Base-by-base conservation (phyloP, 805 yeast species). In the Yamadazyma akitaensis region DNA sequence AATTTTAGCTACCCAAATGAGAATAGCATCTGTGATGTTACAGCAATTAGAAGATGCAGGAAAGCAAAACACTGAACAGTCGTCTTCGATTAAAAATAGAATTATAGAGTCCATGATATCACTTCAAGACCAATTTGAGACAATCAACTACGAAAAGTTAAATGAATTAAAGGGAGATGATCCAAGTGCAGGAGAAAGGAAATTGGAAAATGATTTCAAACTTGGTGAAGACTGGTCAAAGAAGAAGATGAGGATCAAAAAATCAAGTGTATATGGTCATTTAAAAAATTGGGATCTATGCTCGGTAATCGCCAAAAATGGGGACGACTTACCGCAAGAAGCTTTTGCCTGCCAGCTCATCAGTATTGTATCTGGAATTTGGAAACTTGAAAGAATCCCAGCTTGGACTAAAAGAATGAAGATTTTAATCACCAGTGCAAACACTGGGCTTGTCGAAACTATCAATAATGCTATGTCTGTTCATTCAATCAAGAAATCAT, bases 341-440 rank as follows among this genome's bases (percentile, higher is more conserved):
- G 97, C 99, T 0, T 90, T 94, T 73, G 99, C 99, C 0, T 90
- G 97, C 52, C 99, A 94, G 63, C 64, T 94, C 37, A 92, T 94
- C 43, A 85, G 86, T 50, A 85, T 96, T 19, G 88, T 92, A 68
- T 82, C 96, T 1, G 81, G 81, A 42, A 81, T 89, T 37, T 94
- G 98, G 98, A 78, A 79, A 40, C 77, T 73, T 26, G 79, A 80
- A 19, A 73, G 75, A 2, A 81, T 87, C 7, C 83, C 77, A 24
- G 88, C 84, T 3, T 94, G 99, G 98, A 94, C 91, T 2, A 92
- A 91, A 56, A 76, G 84, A 53, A 92, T 94, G 98, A 82, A 88
- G 56, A 94, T 94, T 46, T 72, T 94, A 50, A 84, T 92, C 37
- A 94, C 99, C 0, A 86, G 96, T 56, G 86, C 95, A 1, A 84